Evolutionary conservation across 2,329 filamentous ascomycete species (phyloP).

Genomic region (Curvularia eragrostidis): DNA sequence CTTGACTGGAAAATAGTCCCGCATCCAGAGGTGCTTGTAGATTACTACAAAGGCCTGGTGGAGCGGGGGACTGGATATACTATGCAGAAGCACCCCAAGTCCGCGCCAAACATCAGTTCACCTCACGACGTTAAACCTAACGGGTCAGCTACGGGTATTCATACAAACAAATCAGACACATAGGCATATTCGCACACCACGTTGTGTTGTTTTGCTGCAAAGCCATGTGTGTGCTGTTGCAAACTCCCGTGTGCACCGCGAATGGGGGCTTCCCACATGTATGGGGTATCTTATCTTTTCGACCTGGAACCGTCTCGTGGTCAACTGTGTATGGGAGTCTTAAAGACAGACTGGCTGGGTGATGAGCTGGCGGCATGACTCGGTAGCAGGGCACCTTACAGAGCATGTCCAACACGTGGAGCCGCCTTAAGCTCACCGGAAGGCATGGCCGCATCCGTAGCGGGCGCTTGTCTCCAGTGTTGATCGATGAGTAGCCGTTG

Average conservation of each 20-base stretch:
- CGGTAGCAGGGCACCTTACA: conserved; percentile 8
- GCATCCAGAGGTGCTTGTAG: conserved; percentile 88
- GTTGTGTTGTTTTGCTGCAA: background rate
- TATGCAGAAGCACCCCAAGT: conserved; percentile 50
- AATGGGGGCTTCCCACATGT: conserved; percentile 2
- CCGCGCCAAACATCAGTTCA: conserved; percentile 22
- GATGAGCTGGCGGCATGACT: conserved; percentile 34
- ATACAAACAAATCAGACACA: conserved; percentile 29
- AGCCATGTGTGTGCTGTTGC: background rate
- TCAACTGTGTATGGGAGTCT: conserved; percentile 21
- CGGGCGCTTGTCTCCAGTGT: conserved; percentile 20
- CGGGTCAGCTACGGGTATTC: conserved; percentile 31
- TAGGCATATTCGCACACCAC: too few relatives aligned
- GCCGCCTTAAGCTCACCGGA: conserved; percentile 13
- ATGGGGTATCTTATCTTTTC: conserved; percentile 9
- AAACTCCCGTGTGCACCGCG: conserved; percentile 1
- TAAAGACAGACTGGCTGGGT: conserved; percentile 8
- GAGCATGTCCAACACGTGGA: conserved; percentile 11
- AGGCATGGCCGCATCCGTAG: conserved; percentile 15
- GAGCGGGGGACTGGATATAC: conserved; percentile 68
- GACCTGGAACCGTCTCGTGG: conserved; percentile 21
- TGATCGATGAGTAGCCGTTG: conserved; percentile 15
- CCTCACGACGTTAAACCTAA: conserved; percentile 20
- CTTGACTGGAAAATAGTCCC: conserved; percentile 98
- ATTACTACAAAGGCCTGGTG: conserved; percentile 90